Evolutionary conservation across 1,284 basidiomycete species (phyloP).

Genomic region (Crucibulum parvulum): DNA sequence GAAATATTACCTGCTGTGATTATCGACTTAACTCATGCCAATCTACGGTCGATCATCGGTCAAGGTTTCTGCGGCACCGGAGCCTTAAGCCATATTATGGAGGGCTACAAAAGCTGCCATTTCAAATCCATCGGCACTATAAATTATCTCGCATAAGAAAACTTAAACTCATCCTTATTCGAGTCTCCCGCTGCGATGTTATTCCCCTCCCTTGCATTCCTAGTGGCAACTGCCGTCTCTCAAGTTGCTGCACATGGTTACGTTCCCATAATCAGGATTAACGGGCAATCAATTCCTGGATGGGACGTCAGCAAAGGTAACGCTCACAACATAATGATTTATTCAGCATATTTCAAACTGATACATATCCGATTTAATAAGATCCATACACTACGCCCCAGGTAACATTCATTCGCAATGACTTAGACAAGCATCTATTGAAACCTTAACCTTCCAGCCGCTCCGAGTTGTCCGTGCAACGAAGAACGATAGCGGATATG

Average conservation of each 20-base stretch:
- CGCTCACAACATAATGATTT: too few relatives aligned
- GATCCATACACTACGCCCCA: slow-evolving; percentile 39
- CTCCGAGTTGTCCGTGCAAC: slow-evolving; percentile 38
- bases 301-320: slow-evolving; percentile 31
- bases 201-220: slow-evolving; percentile 6
- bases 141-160: too few relatives aligned
- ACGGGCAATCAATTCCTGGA: slow-evolving; percentile 27
- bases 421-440: not conserved
- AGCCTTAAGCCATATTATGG: too few relatives aligned
- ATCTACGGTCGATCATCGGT: too few relatives aligned
- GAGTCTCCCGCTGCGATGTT: slow-evolving; percentile 6
- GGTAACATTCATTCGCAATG: slow-evolving; percentile 10
- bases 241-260: slow-evolving; percentile 34
- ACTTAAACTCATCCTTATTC: too few relatives aligned
- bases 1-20: too few relatives aligned
- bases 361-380: too few relatives aligned
- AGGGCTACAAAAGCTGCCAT: too few relatives aligned
- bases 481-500: slow-evolving; percentile 40
- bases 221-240: slow-evolving; percentile 12
- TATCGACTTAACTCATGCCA: too few relatives aligned
- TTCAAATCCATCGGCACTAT: too few relatives aligned
- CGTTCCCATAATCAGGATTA: slow-evolving; percentile 32
- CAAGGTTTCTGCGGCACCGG: too few relatives aligned
- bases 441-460: slow-evolving; percentile 17
- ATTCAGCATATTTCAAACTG: too few relatives aligned